A percentile compares a stretch with the other conserved stretches of the same genome.
phyloP scores from a whole-genome alignment of 306 rosid species.

The Rubus parviflorus region DNA sequence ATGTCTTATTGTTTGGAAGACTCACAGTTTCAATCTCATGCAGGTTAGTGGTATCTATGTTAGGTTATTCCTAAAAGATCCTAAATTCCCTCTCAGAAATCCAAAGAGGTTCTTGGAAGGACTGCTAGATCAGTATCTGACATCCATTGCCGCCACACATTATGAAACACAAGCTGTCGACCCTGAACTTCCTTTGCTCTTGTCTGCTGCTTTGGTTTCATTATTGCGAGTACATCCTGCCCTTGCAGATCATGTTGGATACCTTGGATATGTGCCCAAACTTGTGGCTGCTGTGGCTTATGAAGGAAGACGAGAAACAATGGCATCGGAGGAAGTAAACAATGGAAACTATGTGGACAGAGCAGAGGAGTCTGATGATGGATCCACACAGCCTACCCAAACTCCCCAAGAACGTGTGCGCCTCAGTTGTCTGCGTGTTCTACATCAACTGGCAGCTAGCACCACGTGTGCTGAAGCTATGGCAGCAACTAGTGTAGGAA shows the following conservation, averaged over 20 bases:
- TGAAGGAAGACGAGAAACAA: slow-evolving; percentile 94
- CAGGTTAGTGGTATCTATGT: slow-evolving; percentile 99
- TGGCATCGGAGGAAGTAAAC: slow-evolving; percentile 73
- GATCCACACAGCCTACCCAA: slow-evolving; percentile 64
- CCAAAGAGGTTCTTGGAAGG: slow-evolving; percentile 99
- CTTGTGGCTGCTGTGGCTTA: slow-evolving; percentile 96
- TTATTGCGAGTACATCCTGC: slow-evolving; percentile 97
- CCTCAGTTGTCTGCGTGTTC: slow-evolving; percentile 93
- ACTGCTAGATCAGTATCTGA: slow-evolving; percentile 85
- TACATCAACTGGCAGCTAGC: slow-evolving; percentile 98
- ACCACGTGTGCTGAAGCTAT: slow-evolving; percentile 98
- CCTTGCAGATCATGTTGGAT: slow-evolving; percentile 97
- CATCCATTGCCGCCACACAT: slow-evolving; percentile 96
- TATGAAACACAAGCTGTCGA: slow-evolving; percentile 70
- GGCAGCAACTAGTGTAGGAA: slow-evolving; percentile 99
- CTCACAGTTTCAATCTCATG: slow-evolving; percentile 39
- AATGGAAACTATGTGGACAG: slow-evolving; percentile 53
- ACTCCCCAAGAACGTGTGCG: slow-evolving; percentile 98
- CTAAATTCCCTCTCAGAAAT: slow-evolving; percentile 96
- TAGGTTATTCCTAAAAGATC: slow-evolving; percentile 92
- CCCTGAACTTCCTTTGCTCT: slow-evolving; percentile 95
- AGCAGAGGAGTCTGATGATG: slow-evolving; percentile 51
- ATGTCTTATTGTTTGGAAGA: slow-evolving; percentile 17
- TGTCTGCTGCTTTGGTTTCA: slow-evolving; percentile 96
- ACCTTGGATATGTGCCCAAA: slow-evolving; percentile 98